A percentile compares a stretch with the other conserved stretches of the same genome.
phyloP scores from a whole-genome alignment of 805 yeast genomes.

The Komagataella ulmi region DNA sequence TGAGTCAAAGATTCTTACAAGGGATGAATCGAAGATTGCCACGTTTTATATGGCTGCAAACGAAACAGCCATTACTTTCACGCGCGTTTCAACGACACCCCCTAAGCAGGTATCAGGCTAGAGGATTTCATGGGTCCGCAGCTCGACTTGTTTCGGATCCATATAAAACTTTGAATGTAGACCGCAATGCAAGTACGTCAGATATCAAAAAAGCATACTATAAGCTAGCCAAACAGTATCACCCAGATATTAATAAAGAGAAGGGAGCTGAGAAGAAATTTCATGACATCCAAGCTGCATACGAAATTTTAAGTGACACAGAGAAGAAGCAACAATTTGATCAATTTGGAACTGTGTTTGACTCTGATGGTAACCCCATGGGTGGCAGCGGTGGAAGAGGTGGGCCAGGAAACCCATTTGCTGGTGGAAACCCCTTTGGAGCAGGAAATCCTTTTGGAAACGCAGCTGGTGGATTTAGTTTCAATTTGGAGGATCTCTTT shows the following conservation, averaged over 20 bases:
- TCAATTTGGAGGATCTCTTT: conserved; percentile 53
- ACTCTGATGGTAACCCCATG: conserved; percentile 41
- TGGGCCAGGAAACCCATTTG: conserved; percentile 26
- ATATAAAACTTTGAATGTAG: conserved; percentile 71
- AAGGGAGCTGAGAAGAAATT: conserved; percentile 77
- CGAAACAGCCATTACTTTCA: background rate
- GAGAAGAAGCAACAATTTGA: conserved; percentile 82
- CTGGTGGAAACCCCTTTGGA: conserved; percentile 24
- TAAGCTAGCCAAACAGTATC: conserved; percentile 83
- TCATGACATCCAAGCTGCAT: conserved; percentile 89
- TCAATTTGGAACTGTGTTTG: conserved; percentile 85
- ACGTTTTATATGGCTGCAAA: background rate
- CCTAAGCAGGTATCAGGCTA: background rate
- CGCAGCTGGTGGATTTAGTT: conserved; percentile 14
- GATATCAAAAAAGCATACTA: conserved; percentile 93
- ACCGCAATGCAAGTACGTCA: conserved; percentile 52
- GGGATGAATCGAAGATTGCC: background rate
- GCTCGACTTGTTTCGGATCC: conserved; percentile 45
- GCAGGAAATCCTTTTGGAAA: conserved; percentile 9
- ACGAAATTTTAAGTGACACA: conserved; percentile 80
- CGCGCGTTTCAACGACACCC: background rate
- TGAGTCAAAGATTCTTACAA: background rate
- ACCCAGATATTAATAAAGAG: conserved; percentile 94
- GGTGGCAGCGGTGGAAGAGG: conserved; percentile 29
- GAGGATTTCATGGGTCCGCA: background rate